phyloP scores from a whole-genome alignment of 257 asterid genomes.

The Thymus mandschuricus region DNA sequence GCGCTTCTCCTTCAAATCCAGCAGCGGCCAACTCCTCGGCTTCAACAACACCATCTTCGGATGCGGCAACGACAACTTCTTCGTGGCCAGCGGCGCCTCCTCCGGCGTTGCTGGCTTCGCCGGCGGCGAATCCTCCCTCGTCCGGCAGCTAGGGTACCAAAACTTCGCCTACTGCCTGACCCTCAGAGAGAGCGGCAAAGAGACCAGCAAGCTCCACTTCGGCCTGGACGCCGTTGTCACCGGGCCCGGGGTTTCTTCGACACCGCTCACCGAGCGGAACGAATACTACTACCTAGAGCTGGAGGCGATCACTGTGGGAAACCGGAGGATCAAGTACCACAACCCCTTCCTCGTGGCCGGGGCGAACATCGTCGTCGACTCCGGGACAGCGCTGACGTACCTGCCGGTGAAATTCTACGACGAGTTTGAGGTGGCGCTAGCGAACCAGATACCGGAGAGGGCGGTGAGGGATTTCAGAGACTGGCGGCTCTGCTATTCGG shows the following conservation, averaged over 20 bases:
- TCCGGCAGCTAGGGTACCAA: conserved; percentile 49
- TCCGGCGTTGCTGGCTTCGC: conserved; percentile 48
- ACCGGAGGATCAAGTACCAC: not conserved
- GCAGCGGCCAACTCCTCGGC: conserved; percentile 23
- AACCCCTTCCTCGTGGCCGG: not conserved
- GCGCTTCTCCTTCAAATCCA: conserved; percentile 42
- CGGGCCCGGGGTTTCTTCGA: conserved; percentile 44
- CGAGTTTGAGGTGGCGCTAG: conserved; percentile 6
- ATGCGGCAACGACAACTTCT: conserved; percentile 52
- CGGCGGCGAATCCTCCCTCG: conserved; percentile 46
- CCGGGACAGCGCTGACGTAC: conserved; percentile 54
- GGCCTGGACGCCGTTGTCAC: conserved; percentile 44
- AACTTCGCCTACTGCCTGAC: conserved; percentile 72
- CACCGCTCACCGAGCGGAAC: conserved; percentile 38
- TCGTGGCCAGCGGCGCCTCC: not conserved
- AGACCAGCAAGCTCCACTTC: conserved; percentile 52
- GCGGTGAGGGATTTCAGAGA: not conserved
- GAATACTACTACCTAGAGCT: conserved; percentile 50
- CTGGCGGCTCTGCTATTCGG: conserved; percentile 26
- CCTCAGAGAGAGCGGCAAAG: conserved; percentile 13
- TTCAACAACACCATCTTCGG: conserved; percentile 42
- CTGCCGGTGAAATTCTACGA: conserved; percentile 41
- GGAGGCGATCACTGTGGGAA: conserved; percentile 50
- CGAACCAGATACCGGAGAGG: not conserved
- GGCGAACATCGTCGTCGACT: conserved; percentile 61